Percentiles rank a stretch among this genome's conserved stretches.
phyloP scores from a whole-genome alignment of 306 rosid species.

The Vicia faba region DNA sequence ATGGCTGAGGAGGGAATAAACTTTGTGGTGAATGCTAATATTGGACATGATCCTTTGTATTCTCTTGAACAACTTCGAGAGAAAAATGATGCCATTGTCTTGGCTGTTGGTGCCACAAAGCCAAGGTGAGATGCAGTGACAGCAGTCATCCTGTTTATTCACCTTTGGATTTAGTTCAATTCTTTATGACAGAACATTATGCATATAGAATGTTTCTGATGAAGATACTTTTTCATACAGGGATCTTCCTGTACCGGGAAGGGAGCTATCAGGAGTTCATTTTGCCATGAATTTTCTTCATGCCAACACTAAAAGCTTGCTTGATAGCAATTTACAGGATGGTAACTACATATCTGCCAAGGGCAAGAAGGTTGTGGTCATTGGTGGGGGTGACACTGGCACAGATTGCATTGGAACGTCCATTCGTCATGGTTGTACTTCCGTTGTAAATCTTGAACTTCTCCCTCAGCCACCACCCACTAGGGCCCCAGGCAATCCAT shows the following conservation, averaged over 20 bases:
- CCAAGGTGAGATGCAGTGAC: slow-evolving; percentile 64
- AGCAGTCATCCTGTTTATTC: background rate
- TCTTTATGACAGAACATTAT: too few species aligned
- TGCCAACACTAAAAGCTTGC: slow-evolving; percentile 96
- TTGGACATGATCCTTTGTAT: slow-evolving; percentile 73
- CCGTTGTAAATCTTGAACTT: slow-evolving; percentile 62
- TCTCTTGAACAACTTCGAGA: slow-evolving; percentile 70
- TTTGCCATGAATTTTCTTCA: slow-evolving; percentile 99
- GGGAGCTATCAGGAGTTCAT: slow-evolving; percentile 88
- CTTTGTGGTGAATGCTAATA: slow-evolving; percentile 81
- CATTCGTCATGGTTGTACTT: slow-evolving; percentile 85
- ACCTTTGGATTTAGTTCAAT: slow-evolving; percentile 7
- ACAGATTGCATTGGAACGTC: slow-evolving; percentile 99
- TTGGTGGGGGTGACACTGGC: slow-evolving; percentile 99
- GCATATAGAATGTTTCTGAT: slow-evolving; percentile 15
- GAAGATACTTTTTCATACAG: slow-evolving; percentile 44
- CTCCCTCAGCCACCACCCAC: slow-evolving; percentile 83
- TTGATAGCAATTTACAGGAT: slow-evolving; percentile 82
- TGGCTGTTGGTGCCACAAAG: slow-evolving; percentile 95
- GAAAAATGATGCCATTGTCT: slow-evolving; percentile 79
- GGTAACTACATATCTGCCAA: slow-evolving; percentile 91
- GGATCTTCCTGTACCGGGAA: slow-evolving; percentile 97
- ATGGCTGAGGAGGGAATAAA: slow-evolving; percentile 85
- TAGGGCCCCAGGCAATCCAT: slow-evolving; percentile 96
- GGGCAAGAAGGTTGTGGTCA: slow-evolving; percentile 91